Base-by-base conservation (phyloP, 176 grass and related monocot species). In the Rhynchospora pubera region DNA sequence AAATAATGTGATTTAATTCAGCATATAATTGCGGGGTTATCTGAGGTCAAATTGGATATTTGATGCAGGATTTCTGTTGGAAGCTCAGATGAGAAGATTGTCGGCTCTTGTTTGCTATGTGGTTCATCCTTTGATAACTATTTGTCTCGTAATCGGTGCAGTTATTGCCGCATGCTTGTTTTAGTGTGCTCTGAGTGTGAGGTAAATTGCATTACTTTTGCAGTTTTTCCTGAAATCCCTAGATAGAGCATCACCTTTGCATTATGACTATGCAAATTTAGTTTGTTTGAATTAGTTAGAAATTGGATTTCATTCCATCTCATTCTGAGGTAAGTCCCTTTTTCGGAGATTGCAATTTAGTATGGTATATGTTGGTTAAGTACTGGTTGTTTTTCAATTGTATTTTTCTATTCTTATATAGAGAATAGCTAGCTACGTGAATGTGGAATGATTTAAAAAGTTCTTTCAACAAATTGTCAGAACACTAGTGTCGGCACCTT, bases 81-180 rank as follows among this genome's bases (percentile, higher is more conserved):
- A 86, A 91, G 87, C 84, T 74, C 79, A 62, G 88, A 88, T 83
- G 61, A 78, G 21, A 85, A 85, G 70, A 82, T 90, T 79, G 79
- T 94, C 67, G 91, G 92, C 68, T 82, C 79, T 6, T 99, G 96
- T 85, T 91, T 99, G 79, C 13, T 91, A 80, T 95, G 96, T 74
- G 45, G 53, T 77, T 93, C 79, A 84, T 83, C 90, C 45, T 99
- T 87, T 85, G 91, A 99, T 84, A 89, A 93, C 57, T 99, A 99
- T 88, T 89, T 91, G 7, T 87, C 91, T 18, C 84, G 89, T 51
- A 94, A 89, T 30, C 87, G 89, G 9, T 99, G 96, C 80, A 88
- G 34, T 86, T 84, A 88, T 47, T 95, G 96, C 55, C 89, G 96
- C 75, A 99, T 95, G 90, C 79, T 95, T 65, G 91, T 93, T 73